These are phyloP conservation scores for Plantago elongata DNA, from an alignment of 257 asterid species.

Conservation along the genomic window DNA sequence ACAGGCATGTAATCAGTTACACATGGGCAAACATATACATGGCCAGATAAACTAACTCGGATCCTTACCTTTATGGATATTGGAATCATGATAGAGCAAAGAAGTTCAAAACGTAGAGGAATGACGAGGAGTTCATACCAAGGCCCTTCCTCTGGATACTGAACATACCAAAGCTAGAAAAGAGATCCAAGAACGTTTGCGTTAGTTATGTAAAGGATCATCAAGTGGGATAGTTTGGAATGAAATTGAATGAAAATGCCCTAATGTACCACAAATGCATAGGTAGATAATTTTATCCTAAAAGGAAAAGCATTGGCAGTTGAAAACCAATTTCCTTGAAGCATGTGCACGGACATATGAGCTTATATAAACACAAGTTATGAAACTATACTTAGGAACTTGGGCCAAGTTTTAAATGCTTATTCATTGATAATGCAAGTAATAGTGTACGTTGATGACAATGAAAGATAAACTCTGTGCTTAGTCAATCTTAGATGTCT, in stretches of 20 bases:
- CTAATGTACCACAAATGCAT: background rate
- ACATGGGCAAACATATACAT: constrained; percentile 5
- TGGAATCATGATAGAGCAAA: constrained; percentile 99
- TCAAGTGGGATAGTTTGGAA: background rate
- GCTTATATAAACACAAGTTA: no score
- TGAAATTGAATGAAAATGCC: constrained; percentile 6
- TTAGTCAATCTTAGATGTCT: no score
- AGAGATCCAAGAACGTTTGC: constrained; percentile 21
- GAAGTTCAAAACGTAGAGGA: constrained; percentile 98
- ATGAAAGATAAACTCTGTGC: no score
- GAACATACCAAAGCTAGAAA: constrained; percentile 92
- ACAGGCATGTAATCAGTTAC: background rate
- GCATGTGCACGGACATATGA: background rate
- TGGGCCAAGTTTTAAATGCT: no score
- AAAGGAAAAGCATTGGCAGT: background rate
- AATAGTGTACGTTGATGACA: no score
- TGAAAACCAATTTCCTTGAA: background rate
- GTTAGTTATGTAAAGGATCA: constrained; percentile 13
- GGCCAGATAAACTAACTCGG: constrained; percentile 14
- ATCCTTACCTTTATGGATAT: constrained; percentile 89
- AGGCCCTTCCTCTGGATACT: constrained; percentile 91
- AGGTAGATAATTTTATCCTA: background rate
- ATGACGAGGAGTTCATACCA: constrained; percentile 96
- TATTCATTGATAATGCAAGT: no score
- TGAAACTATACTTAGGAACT: background rate